These are phyloP conservation scores for Hagleromyces aurorensis DNA, from an alignment of 805 yeast genomes.

Conservation along the genomic window DNA sequence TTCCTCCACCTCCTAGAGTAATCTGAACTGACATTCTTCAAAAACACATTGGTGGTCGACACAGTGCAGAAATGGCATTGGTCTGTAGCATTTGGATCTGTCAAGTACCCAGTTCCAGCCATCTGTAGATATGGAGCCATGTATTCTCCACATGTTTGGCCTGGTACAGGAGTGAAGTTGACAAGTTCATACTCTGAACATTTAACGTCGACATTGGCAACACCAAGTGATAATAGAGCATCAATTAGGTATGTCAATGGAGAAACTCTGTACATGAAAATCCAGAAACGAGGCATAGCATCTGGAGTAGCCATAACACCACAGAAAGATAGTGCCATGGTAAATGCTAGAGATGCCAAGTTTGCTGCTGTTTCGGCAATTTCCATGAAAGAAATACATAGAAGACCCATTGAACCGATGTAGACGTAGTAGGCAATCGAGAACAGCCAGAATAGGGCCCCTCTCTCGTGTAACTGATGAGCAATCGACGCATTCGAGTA, in stretches of 20 bases:
- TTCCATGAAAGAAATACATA: conserved; percentile 51
- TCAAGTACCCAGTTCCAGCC: conserved; percentile 41
- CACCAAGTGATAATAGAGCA: conserved; percentile 46
- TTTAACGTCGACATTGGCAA: conserved; percentile 40
- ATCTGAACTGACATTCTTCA: conserved; percentile 38
- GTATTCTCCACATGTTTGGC: conserved; percentile 50
- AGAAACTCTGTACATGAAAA: conserved; percentile 65
- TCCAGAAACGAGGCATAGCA: conserved; percentile 67
- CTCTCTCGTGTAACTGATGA: conserved; percentile 41
- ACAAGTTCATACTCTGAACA: conserved; percentile 46
- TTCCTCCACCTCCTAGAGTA: conserved; percentile 46
- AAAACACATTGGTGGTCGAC: conserved; percentile 47
- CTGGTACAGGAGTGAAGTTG: conserved; percentile 42
- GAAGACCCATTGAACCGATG: conserved; percentile 50
- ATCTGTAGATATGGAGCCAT: conserved; percentile 33
- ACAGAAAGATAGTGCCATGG: conserved; percentile 62
- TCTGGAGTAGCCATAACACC: conserved; percentile 62
- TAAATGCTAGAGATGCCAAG: conserved; percentile 46
- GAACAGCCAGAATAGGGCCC: conserved; percentile 47
- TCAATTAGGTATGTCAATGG: conserved; percentile 63
- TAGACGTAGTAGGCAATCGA: conserved; percentile 43
- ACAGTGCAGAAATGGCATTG: conserved; percentile 53
- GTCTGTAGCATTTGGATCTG: conserved; percentile 40
- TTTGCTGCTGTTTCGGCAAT: conserved; percentile 58
- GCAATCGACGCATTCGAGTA: conserved; percentile 52